Evolutionary conservation across 2,329 filamentous ascomycete species (phyloP).

Genomic region (Davidsoniella virescens): DNA sequence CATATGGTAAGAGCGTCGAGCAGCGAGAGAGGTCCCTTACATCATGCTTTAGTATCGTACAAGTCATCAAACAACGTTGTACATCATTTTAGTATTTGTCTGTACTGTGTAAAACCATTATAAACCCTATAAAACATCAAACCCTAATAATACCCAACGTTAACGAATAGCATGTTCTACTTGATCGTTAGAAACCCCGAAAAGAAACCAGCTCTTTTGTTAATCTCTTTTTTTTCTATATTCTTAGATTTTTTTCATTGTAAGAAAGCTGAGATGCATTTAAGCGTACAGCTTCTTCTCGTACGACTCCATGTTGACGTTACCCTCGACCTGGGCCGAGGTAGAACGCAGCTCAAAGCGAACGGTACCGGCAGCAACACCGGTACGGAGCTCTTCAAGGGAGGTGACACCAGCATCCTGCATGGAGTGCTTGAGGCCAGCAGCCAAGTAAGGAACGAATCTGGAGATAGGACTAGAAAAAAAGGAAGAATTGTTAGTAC

Average conservation of each 20-base stretch:
- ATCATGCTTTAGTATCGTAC: background rate
- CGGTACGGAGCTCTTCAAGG: conserved; percentile 57
- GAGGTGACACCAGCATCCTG: conserved; percentile 87
- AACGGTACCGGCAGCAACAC: conserved; percentile 56
- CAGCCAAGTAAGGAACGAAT: conserved; percentile 89
- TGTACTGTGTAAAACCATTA: conserved; percentile 2
- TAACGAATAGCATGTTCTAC: background rate
- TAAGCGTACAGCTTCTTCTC: conserved; percentile 99
- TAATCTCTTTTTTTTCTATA: background rate
- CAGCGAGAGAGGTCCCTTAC: too few species aligned
- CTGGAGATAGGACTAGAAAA: conserved; percentile 61
- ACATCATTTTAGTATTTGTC: conserved; percentile 1
- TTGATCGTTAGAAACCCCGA: background rate
- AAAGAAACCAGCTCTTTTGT: background rate
- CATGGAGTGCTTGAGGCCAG: conserved; percentile 91
- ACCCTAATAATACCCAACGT: background rate
- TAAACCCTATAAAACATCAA: background rate
- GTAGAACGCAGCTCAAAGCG: conserved; percentile 90
- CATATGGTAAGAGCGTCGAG: too few species aligned
- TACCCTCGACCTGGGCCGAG: conserved; percentile 89
- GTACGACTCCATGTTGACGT: conserved; percentile 96
- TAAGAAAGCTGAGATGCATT: conserved; percentile 12
- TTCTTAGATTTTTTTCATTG: conserved; percentile 2
- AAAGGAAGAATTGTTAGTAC: background rate
- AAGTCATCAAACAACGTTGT: conserved; percentile 2